Conservation (phyloP, 2,329 filamentous ascomycete genomes). For the Spiromastix sp. region DNA sequence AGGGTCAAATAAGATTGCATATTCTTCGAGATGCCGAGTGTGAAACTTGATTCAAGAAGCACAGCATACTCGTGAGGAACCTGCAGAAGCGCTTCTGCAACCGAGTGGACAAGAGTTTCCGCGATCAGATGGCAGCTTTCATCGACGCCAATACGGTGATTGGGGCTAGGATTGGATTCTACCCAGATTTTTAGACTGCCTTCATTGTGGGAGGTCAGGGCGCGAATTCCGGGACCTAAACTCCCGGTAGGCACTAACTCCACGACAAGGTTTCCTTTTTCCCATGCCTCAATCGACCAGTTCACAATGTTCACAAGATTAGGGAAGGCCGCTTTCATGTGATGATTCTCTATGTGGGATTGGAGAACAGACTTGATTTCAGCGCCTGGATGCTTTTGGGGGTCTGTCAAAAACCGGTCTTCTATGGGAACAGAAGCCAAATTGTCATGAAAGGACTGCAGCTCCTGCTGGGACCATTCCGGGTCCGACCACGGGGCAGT, state of each 20-base stretch:
- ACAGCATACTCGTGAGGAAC: slow-evolving; percentile 28
- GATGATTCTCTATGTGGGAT: slow-evolving; percentile 25
- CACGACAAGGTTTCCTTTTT: slow-evolving; percentile 20
- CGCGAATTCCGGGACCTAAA: slow-evolving; percentile 24
- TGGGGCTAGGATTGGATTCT: slow-evolving; percentile 20
- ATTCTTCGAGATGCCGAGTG: slow-evolving; percentile 23
- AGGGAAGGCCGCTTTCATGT: slow-evolving; percentile 37
- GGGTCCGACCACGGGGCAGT: slow-evolving; percentile 33
- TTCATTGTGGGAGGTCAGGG: slow-evolving; percentile 22
- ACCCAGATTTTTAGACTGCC: slow-evolving; percentile 21
- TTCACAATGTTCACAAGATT: slow-evolving; percentile 24
- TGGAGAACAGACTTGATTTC: slow-evolving; percentile 34
- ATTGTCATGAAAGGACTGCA: slow-evolving; percentile 37
- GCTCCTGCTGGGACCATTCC: slow-evolving; percentile 41
- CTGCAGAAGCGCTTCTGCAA: slow-evolving; percentile 24
- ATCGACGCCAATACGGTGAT: slow-evolving; percentile 23
- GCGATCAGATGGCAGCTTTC: slow-evolving; percentile 29
- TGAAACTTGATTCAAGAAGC: slow-evolving; percentile 24
- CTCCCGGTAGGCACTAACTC: slow-evolving; percentile 25
- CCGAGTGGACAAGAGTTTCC: slow-evolving; percentile 28
- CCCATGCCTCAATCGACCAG: slow-evolving; percentile 24
- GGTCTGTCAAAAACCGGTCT: slow-evolving; percentile 31
- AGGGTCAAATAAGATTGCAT: slow-evolving; percentile 24
- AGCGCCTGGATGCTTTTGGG: slow-evolving; percentile 32
- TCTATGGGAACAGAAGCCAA: slow-evolving; percentile 32